phyloP scores from a whole-genome alignment of 2,329 filamentous ascomycete species.

The Pyrenochaeta sp. region DNA sequence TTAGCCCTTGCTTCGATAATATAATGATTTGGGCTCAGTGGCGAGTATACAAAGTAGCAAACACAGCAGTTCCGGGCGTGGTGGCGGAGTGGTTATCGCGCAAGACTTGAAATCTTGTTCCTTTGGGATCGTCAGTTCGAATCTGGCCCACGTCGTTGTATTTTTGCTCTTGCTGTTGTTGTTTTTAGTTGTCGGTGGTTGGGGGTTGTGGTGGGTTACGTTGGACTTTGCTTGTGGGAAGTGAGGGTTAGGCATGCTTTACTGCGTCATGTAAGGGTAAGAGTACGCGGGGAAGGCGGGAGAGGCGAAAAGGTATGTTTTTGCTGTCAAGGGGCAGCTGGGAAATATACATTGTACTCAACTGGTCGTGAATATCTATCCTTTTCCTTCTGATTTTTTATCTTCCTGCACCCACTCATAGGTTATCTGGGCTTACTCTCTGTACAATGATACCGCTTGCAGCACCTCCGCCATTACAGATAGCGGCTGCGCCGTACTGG shows the following conservation, averaged over 20 bases:
- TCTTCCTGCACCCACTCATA: conserved; percentile 17
- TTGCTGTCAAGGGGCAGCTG: background rate
- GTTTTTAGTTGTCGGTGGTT: background rate
- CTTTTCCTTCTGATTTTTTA: background rate
- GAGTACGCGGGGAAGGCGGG: background rate
- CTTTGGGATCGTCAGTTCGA: conserved; percentile 49
- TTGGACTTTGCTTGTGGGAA: too few species aligned
- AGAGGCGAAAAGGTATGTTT: background rate
- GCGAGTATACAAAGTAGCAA: background rate
- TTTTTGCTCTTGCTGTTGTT: conserved; percentile 2
- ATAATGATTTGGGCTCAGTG: background rate
- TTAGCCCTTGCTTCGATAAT: background rate
- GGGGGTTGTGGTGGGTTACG: background rate
- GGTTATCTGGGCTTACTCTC: conserved; percentile 59
- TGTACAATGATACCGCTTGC: conserved; percentile 93
- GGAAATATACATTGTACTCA: background rate
- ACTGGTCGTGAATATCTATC: background rate
- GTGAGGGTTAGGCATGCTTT: too few species aligned
- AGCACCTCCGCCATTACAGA: conserved; percentile 95
- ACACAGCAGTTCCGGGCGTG: conserved; percentile 22
- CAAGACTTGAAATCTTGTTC: conserved; percentile 52
- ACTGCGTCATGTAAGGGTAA: background rate
- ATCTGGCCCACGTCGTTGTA: conserved; percentile 43
- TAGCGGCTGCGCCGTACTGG: conserved; percentile 93
- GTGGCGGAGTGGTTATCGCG: conserved; percentile 50